Percentiles rank a stretch among this genome's conserved stretches.
Conservation (phyloP, 2,329 filamentous ascomycete species). For the Lecanosticta acicola region DNA sequence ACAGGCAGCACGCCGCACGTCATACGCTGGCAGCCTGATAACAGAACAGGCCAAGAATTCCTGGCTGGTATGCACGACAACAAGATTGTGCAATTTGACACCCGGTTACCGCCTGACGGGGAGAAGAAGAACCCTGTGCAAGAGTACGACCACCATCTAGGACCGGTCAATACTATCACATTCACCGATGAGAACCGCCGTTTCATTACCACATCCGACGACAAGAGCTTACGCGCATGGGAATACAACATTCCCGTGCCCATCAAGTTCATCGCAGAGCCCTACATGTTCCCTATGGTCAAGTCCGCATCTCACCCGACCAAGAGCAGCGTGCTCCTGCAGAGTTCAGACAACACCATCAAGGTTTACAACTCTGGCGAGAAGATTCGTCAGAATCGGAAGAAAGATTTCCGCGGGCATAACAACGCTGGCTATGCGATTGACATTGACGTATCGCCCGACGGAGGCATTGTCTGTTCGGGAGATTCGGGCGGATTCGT, state of each 20-base stretch:
- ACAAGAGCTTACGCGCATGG: slow-evolving; percentile 94
- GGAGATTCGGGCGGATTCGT: slow-evolving; percentile 86
- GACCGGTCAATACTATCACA: slow-evolving; percentile 95
- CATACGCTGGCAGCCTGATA: slow-evolving; percentile 81
- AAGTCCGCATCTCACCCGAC: slow-evolving; percentile 77
- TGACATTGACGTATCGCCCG: slow-evolving; percentile 79
- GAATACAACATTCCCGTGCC: slow-evolving; percentile 98
- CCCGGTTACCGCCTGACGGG: slow-evolving; percentile 53
- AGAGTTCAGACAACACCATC: slow-evolving; percentile 92
- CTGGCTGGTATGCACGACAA: slow-evolving; percentile 97
- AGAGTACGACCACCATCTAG: slow-evolving; percentile 96
- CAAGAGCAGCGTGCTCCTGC: slow-evolving; percentile 91
- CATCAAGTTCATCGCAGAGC: slow-evolving; percentile 96
- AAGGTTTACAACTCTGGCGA: slow-evolving; percentile 91
- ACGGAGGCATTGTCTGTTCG: slow-evolving; percentile 82
- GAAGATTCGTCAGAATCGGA: slow-evolving; percentile 94
- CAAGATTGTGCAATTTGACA: slow-evolving; percentile 97
- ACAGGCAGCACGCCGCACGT: slow-evolving; percentile 95
- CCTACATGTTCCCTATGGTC: slow-evolving; percentile 96
- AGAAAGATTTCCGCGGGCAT: slow-evolving; percentile 93
- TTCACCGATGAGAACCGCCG: slow-evolving; percentile 92
- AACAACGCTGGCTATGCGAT: slow-evolving; percentile 93
- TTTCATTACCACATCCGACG: slow-evolving; percentile 97
- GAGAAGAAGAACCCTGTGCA: slow-evolving; percentile 63
- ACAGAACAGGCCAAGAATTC: slow-evolving; percentile 77